Base-by-base conservation (phyloP, 2,329 filamentous ascomycete species). In the Neopestalotiopsis sp. region DNA sequence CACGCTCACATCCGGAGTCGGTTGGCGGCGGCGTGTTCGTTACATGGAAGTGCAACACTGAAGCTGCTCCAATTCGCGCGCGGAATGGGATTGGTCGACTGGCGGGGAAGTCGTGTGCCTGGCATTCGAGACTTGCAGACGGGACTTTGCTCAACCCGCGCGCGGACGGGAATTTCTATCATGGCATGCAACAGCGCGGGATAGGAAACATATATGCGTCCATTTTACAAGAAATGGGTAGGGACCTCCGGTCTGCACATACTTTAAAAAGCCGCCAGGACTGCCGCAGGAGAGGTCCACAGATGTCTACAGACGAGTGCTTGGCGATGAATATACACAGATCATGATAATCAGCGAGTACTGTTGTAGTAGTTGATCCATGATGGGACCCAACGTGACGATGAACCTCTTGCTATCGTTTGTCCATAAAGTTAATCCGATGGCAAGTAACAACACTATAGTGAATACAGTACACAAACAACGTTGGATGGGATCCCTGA, bases 41-140 rank as follows among this genome's bases (percentile, higher is more conserved):
- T 24, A 24, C 49, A 17, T 56, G 13, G 49, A n/a, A 13, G 49
- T 7, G 17, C 20, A n/a, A n/a, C 17, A 7, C 6, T 56, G 49
- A 17, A 56, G 20, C 24, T 34, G 57, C 14, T 30, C 34, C 34
- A 38, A 38, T 62, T 62, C 40, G 59, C 34, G 59, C 59, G 34
- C 30, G 59, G 20, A 13, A 62, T 34, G 59, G 59, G 59, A 62
- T 62, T 62, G 59, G 59, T 34, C 57, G 24, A 24, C 12, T 24
- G 9, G 24, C 24, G 24, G 45, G 32, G 6, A 38, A 34, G 57
- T 59, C 28, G 59, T 30, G 59, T 62, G 59, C 59, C 59, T 62
- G 59, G 30, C 59, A 62, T 62, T 62, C n/a, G 59, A 62, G 59
- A 62, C 59, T 40, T 62, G 59, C 30, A 62, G 59, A 34, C 59